phyloP scores from a whole-genome alignment of 2,329 filamentous ascomycete genomes.

The Claviceps sp. region DNA sequence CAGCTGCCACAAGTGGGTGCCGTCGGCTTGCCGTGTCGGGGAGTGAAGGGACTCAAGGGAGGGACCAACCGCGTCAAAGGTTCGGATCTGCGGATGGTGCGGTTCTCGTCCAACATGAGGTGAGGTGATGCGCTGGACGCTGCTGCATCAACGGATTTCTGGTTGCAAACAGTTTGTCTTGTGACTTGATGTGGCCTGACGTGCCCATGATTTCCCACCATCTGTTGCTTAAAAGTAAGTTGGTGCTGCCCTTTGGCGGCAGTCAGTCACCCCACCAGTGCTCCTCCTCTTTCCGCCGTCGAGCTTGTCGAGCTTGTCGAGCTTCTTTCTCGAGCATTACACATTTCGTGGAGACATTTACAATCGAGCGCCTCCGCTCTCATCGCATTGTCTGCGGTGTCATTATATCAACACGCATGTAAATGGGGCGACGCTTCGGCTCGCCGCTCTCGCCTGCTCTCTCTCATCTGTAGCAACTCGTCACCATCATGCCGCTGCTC shows the following conservation, averaged over 20 bases:
- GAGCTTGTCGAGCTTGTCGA: too few species aligned
- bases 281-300: too few species aligned
- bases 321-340: too few species aligned
- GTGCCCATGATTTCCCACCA: too few species aligned
- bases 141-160: background rate
- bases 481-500: conserved; percentile 33
- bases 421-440: background rate
- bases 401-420: background rate
- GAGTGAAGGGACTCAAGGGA: background rate
- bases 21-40: background rate
- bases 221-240: too few species aligned
- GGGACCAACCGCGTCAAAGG: background rate
- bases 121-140: background rate
- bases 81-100: background rate
- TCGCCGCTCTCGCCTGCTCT: background rate
- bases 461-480: background rate
- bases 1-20: background rate
- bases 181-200: too few species aligned
- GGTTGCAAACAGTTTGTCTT: background rate
- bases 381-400: too few species aligned
- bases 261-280: too few species aligned
- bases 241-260: too few species aligned
- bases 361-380: too few species aligned
- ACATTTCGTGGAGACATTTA: too few species aligned
- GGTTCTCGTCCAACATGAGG: background rate